Base-by-base conservation (phyloP, 2,329 filamentous ascomycete genomes). In the Hortaea werneckii region DNA sequence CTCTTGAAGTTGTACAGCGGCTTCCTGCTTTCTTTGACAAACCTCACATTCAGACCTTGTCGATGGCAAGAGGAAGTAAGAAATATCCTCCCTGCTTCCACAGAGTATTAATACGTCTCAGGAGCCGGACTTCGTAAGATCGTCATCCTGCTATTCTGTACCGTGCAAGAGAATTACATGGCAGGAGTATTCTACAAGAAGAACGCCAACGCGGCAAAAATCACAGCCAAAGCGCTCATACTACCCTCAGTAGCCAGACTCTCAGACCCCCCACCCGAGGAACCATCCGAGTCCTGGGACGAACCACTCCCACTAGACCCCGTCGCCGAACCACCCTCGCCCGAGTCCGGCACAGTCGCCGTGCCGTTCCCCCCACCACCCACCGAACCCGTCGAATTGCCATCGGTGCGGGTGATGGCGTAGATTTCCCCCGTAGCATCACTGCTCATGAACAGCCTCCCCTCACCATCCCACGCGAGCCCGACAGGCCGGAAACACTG, bases 341-440 rank as follows among this genome's bases (percentile, higher is more conserved):
- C 29, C 28, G 42, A 20, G 11, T n/a, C 40, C 37, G 28, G 6
- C 30, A 12, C 35, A 4, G 53, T 48, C 29, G 51, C 46, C 8
- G 51, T 56, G 20, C 51, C 52, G 10, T 48, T 57, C 8, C 49
- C 49, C 45, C 53, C 55, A 26, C 47, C 50, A 3, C 55, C 55
- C 34, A 41, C 49, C 2, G 26, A 28, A 28, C 47, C 51, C 35
- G 47, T 49, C 28, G 45, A 38, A 26, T 44, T 50, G 20, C 52
- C 51, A 45, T 55, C 49, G 1, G 30, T 44, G 11, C 56, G 45
- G 29, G 46, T 34, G 13, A 71, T 54, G 29, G 83, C 73, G 54
- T 76, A 84, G 37, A 85, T 73, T 67, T 85, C 81, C 5, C 80
- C 82, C 0, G 79, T 80, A 10, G 69, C 60, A 59, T 85, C 40